Evolutionary conservation across 805 yeast genomes (phyloP), one percentile per base, ranked within the genome.

Genomic region (Lachancea kluyveri): DNA sequence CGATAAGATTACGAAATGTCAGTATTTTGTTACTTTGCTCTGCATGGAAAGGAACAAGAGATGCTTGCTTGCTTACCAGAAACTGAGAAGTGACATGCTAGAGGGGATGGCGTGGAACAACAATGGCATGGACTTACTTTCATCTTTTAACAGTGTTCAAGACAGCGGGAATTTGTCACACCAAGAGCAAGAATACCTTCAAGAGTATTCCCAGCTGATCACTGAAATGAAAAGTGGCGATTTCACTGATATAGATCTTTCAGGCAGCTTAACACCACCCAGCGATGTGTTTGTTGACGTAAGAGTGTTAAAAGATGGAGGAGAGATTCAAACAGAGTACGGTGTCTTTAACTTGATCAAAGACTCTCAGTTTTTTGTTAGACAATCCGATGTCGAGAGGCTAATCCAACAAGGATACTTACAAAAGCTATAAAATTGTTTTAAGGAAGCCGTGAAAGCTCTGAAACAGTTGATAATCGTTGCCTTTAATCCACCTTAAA

Each of bases 241-340:
- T 4, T 75, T 85, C 59, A 71, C 84, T 0, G 96, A 87, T 43
- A 60, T 90, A 11, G 98, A 92, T 50, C 60, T 92, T 16, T 74
- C 90, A 17, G 97, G 96, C 0, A 76, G 84, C n/a, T 52, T 92
- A 43, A 83, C 73, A 14, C 98, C 98, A 0, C 97, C 98, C 1
- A 73, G 72, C 21, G 94, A 86, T 44, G 82, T 92, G 17, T 92
- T 90, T 46, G 83, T 90, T 7, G 98, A 90, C 50, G 97, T 92
- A 4, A 65, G 98, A 36, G 97, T 90, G 6, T 59, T 90, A 31
- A 82, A 82, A 53, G 94, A 90, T 48, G 96, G 95, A 0, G 98
- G 98, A 2, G 97, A 92, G 52, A 86, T 90, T 21, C 96, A 88
- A 52, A 92, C 98, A 0, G 98, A 90, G 54, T 90, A 90, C 48